Base-by-base conservation (phyloP, 169 alveolate species). In the Plasmodium knowlesi region DNA sequence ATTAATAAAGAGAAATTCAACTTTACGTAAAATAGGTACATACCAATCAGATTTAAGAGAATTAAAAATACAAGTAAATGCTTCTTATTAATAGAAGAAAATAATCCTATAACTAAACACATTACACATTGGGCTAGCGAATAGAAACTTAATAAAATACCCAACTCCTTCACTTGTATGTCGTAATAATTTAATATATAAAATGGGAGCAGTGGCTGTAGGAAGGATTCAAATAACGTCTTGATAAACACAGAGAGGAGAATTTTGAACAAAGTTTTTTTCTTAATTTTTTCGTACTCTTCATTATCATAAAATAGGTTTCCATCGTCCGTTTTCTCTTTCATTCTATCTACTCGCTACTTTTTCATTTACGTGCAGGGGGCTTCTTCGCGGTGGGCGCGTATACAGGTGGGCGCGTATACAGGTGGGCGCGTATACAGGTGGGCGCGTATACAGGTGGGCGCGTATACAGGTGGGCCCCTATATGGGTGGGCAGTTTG, bases 91-190 rank as follows among this genome's bases (percentile, higher is more conserved):
- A 91, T 16, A 50, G 95, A 67, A 2, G 95, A 91, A 71, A 91
- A 91, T 22, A 91, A 73, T 0, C 95, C 95, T 57, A 82, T 91
- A 50, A 91, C 54, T 54, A 91, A 71, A 19, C 95, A 91, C 95
- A 91, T 91, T 43, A 82, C 70, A 81, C 95, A 91, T 91, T 91
- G 95, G n/a, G 95, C 71, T 6, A 91, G 83, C 10, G 95, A 91
- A 82, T 91, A 91, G 70, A 91, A 81, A 6, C 95, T 91, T 81
- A 91, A 5, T 57, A 91, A 82, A 30, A 91, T 82, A 4, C 95
- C 95, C 34, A 91, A 71, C 16, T 82, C 95, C 76, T 91, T 91
- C 57, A 91, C 95, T 91, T 81, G 84, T 28, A 91, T 91, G 39
- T 91, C 67, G 32, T 91, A 91, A 34, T 91, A 91, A 54, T 91